phyloP scores from a whole-genome alignment of 1,139 yeast genomes.

The Nematodospora anomalae region DNA sequence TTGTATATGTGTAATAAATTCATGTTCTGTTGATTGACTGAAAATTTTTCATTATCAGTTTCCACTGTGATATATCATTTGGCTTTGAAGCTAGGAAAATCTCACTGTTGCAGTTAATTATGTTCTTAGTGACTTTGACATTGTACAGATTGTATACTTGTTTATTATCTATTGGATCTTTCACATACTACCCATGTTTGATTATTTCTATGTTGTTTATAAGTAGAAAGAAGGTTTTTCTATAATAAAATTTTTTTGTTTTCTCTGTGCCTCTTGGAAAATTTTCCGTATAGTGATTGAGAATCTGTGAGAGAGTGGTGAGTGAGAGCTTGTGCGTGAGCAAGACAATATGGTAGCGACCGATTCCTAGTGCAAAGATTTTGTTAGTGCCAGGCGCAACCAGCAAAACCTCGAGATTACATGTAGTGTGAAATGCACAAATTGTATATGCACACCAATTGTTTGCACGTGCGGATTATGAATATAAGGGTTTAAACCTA shows the following conservation, averaged over 20 bases:
- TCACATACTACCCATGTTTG: conserved; percentile 70
- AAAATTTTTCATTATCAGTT: too few species aligned
- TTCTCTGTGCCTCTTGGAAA: conserved; percentile 9
- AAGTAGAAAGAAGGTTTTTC: conserved; percentile 10
- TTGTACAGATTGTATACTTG: not conserved
- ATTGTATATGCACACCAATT: conserved; percentile 1
- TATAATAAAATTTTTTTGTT: conserved; percentile 15
- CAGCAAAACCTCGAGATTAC: not conserved
- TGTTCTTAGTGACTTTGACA: too few species aligned
- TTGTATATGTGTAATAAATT: too few species aligned
- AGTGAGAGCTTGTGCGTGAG: too few species aligned
- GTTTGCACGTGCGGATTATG: not conserved
- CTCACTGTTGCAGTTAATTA: too few species aligned
- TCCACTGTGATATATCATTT: too few species aligned
- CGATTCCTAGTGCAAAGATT: not conserved
- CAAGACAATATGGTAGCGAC: not conserved
- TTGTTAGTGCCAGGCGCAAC: not conserved
- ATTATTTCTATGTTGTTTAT: conserved; percentile 24
- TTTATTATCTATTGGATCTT: conserved; percentile 7
- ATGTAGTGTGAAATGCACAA: not conserved
- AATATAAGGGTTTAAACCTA: conserved; percentile 5
- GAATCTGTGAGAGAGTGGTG: not conserved
- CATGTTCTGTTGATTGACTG: too few species aligned
- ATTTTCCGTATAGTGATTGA: conserved; percentile 5
- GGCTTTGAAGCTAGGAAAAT: too few species aligned